Percentiles rank a stretch among this genome's conserved stretches.
phyloP scores from a whole-genome alignment of 2,329 filamentous ascomycete genomes.

The Aspergillus fumigatiaffinis region DNA sequence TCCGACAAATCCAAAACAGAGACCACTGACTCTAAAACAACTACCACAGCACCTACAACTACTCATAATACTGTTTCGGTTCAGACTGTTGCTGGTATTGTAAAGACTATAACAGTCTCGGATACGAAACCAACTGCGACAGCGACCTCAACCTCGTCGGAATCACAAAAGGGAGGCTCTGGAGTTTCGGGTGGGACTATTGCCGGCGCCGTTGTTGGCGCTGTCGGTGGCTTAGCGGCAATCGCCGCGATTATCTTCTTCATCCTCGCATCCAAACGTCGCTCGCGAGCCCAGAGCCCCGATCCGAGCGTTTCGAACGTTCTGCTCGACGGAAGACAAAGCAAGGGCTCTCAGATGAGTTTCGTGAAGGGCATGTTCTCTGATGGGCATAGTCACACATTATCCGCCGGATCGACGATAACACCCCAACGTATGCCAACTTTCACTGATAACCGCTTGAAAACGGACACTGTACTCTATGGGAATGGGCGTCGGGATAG shows the following conservation, averaged over 20 bases:
- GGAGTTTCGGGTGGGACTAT: conserved; percentile 40
- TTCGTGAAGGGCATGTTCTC: conserved; percentile 31
- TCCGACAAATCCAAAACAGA: conserved; percentile 7
- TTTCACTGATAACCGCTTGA: conserved; percentile 45
- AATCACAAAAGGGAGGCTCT: conserved; percentile 15
- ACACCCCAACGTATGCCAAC: conserved; percentile 23
- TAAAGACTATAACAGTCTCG: conserved; percentile 28
- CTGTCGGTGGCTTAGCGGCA: conserved; percentile 35
- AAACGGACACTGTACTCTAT: conserved; percentile 40
- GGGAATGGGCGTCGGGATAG: conserved; percentile 40
- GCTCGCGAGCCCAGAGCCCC: conserved; percentile 26
- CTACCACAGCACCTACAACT: conserved; percentile 8
- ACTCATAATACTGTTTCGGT: conserved; percentile 9
- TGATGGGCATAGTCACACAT: conserved; percentile 23
- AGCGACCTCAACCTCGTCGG: background rate
- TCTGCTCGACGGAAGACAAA: conserved; percentile 27
- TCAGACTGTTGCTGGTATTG: conserved; percentile 23
- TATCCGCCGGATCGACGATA: conserved; percentile 21
- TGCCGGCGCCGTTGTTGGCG: conserved; percentile 43
- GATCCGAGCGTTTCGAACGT: conserved; percentile 29
- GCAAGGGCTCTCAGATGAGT: conserved; percentile 34
- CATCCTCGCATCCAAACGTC: conserved; percentile 37
- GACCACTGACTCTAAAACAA: conserved; percentile 10
- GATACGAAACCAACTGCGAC: conserved; percentile 13
- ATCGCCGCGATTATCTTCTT: conserved; percentile 37